phyloP scores from a whole-genome alignment of 2,329 filamentous ascomycete species.

The Aspergillus pseudoglaucus region DNA sequence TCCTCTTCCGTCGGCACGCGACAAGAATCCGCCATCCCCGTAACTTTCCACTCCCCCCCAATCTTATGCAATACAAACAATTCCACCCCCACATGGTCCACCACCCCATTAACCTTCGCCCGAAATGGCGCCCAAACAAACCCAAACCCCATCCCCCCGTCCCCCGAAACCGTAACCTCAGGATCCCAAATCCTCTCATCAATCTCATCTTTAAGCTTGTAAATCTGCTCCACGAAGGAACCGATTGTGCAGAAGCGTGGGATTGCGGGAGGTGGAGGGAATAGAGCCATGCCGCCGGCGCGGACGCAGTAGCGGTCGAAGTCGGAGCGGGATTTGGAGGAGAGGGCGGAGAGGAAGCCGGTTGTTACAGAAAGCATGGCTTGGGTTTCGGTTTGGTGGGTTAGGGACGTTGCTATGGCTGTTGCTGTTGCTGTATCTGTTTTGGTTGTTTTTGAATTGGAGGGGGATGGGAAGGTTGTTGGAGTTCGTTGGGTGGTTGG shows the following conservation, averaged over 20 bases:
- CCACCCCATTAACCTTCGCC: conserved; percentile 27
- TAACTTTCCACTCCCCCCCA: conserved; percentile 29
- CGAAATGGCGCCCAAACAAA: conserved; percentile 31
- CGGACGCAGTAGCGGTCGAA: conserved; percentile 30
- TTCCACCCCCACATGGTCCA: conserved; percentile 32
- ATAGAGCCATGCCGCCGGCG: conserved; percentile 30
- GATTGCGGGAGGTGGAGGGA: conserved; percentile 21
- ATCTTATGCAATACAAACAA: conserved; percentile 29
- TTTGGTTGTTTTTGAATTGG: not conserved
- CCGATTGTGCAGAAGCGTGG: conserved; percentile 32
- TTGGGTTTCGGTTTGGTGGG: not conserved
- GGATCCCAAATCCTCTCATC: conserved; percentile 31
- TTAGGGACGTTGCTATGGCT: not conserved
- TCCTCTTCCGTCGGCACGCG: conserved; percentile 25
- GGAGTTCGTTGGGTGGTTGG: too few species aligned
- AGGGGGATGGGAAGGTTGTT: not conserved
- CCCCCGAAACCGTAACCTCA: conserved; percentile 25
- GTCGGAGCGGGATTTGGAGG: conserved; percentile 22
- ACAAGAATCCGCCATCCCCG: conserved; percentile 30
- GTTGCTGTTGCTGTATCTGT: not conserved
- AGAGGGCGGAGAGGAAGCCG: conserved; percentile 25
- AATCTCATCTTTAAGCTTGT: conserved; percentile 23
- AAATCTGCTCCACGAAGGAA: conserved; percentile 27
- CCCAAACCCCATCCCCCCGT: conserved; percentile 24
- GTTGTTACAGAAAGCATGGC: conserved; percentile 21